phyloP scores from a whole-genome alignment of 2,329 filamentous ascomycete genomes.

The Fusarium pseudocircinatum region DNA sequence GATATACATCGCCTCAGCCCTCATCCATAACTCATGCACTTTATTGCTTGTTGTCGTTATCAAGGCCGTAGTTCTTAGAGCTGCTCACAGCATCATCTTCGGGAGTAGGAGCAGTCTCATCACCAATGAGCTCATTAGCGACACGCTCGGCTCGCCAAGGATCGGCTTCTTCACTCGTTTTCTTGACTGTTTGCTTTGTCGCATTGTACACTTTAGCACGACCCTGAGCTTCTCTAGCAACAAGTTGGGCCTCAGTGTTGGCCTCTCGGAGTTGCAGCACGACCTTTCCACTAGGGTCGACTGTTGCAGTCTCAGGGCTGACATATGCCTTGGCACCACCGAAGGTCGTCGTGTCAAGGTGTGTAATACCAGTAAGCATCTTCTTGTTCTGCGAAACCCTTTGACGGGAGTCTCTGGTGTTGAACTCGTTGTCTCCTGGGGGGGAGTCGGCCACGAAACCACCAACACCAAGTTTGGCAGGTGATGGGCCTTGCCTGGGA shows the following conservation, averaged over 20 bases:
- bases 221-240: constrained; percentile 59
- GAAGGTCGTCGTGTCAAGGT: constrained; percentile 57
- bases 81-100: constrained; percentile 61
- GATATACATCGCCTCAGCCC: constrained; percentile 37
- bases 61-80: constrained; percentile 52
- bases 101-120: background rate
- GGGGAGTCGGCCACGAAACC: constrained; percentile 62
- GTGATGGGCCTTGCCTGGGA: constrained; percentile 50
- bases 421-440: constrained; percentile 55
- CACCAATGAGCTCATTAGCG: constrained; percentile 44
- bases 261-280: constrained; percentile 55
- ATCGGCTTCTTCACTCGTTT: constrained; percentile 10
- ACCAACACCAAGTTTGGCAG: constrained; percentile 62
- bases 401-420: constrained; percentile 39
- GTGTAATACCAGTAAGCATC: constrained; percentile 49
- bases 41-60: constrained; percentile 34
- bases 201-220: constrained; percentile 47
- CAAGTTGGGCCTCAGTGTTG: constrained; percentile 50
- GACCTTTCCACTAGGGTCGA: constrained; percentile 63
- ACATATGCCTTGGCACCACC: constrained; percentile 67
- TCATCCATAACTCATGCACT: constrained; percentile 2
- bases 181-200: constrained; percentile 29
- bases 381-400: constrained; percentile 33
- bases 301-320: constrained; percentile 53
- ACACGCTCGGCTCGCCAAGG: constrained; percentile 39